Conservation (phyloP, 371 early-diverging fungal species). For the Mucor velutinosus region DNA sequence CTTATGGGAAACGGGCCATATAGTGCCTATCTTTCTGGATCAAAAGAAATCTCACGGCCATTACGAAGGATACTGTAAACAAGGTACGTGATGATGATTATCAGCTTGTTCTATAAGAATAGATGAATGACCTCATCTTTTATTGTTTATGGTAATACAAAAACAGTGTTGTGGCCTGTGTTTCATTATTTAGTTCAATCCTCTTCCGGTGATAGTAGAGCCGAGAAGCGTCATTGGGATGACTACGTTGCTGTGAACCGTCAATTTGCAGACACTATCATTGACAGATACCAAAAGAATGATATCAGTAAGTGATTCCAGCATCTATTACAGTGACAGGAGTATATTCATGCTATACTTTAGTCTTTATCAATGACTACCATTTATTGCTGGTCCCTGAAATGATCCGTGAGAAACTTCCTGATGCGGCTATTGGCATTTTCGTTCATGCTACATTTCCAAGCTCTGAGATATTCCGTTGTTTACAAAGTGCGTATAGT, state of each 20-base stretch:
- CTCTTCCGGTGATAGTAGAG: constrained; percentile 50
- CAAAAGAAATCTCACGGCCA: constrained; percentile 68
- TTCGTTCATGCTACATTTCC: constrained; percentile 99
- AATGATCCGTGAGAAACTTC: constrained; percentile 79
- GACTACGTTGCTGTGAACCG: constrained; percentile 90
- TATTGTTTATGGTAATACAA: background rate
- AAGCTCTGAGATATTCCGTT: constrained; percentile 91
- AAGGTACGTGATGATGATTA: constrained; percentile 49
- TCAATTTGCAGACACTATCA: constrained; percentile 83
- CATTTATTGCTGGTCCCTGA: constrained; percentile 93
- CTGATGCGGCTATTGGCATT: constrained; percentile 89
- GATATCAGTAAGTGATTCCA: constrained; percentile 78
- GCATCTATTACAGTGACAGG: background rate
- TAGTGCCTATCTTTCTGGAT: constrained; percentile 81
- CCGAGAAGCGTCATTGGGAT: constrained; percentile 80
- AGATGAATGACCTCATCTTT: background rate
- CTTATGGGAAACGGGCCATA: constrained; percentile 55
- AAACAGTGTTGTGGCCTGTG: constrained; percentile 90
- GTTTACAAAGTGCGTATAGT: constrained; percentile 78
- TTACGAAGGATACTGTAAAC: constrained; percentile 93
- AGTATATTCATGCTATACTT: background rate
- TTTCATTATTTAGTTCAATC: constrained; percentile 96
- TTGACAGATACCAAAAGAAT: constrained; percentile 72
- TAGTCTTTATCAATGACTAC: constrained; percentile 98
- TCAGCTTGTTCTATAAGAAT: background rate